Base-by-base conservation (phyloP, 345 rosid species). In the Atalantia buxifolia region DNA sequence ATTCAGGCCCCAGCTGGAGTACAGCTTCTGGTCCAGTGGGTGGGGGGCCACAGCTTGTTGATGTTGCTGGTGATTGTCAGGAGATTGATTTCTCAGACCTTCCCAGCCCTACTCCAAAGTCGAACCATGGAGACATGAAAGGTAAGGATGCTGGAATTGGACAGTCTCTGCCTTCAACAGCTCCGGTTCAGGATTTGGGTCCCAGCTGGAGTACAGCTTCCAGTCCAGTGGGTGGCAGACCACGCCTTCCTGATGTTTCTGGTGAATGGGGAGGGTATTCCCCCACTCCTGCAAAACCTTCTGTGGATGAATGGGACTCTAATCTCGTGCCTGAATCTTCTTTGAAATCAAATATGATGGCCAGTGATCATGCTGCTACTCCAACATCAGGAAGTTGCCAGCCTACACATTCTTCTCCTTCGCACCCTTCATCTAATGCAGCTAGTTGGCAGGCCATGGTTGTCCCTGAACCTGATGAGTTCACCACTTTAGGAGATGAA, bases 1-100 rank as follows among this genome's bases (percentile, higher is more conserved):
- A 90, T 79, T 85, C 96, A 10, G 94, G 91, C 65, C 90, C 85
- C 77, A 87, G 89, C 80, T 90, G 94, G 97, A 90, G 91, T 81
- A 81, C 91, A 55, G 79, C 89, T 78, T 85, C 94, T 66, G 88
- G 91, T 84, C 82, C 91, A 68, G 94, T 87, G 83, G 87, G 72
- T 81, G 83, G 85, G 69, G 92, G 88, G 7, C 2, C 57, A 9
- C 57, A 18, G 22, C 80, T 89, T 84, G 86, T 78, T 80, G 75
- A 86, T 87, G 57, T 18, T 18, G 57, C 57, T 53, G 30, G 25
- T 60, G 30, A 24, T 12, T n/a, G 30, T 27, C 65, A 81, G 78
- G 89, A 85, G 69, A 83, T 82, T 69, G 83, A 79, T 84, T 82
- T 88, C 84, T 81, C 79, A 56, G 89, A 86, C 81, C 69, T 91